Conservation (phyloP, 345 rosid species). For the Citrus cavaleriei region DNA sequence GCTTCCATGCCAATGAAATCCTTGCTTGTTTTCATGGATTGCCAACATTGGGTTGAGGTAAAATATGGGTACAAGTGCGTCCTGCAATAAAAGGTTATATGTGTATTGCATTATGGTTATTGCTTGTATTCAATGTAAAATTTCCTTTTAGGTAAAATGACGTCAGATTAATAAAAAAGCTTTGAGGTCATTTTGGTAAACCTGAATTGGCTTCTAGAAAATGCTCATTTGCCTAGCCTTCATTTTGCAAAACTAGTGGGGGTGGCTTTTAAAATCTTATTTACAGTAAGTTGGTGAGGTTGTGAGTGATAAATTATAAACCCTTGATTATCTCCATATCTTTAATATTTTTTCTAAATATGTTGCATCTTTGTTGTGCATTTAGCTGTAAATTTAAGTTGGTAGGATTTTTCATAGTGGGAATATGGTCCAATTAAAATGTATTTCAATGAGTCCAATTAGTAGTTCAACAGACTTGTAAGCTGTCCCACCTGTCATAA, state of each 20-base stretch:
- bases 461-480: background rate
- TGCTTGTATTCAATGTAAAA: background rate
- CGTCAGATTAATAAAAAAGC: background rate
- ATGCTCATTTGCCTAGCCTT: background rate
- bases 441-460: background rate
- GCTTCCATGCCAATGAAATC: background rate
- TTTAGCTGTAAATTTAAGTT: background rate
- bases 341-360: background rate
- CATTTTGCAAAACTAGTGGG: background rate
- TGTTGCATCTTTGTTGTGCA: background rate
- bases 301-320: background rate
- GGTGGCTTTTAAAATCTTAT: background rate
- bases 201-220: background rate
- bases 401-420: background rate
- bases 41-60: background rate
- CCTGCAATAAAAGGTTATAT: background rate
- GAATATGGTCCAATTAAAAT: background rate
- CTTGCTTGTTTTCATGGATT: background rate
- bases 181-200: background rate
- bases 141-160: background rate
- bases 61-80: background rate
- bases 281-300: background rate
- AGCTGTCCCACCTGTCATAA: background rate
- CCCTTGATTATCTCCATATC: background rate
- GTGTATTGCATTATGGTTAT: background rate